Percentiles rank a stretch among this genome's conserved stretches.
These are phyloP conservation scores for Coniella vitis DNA, from an alignment of 2,329 filamentous ascomycete genomes.

Conservation along the genomic window DNA sequence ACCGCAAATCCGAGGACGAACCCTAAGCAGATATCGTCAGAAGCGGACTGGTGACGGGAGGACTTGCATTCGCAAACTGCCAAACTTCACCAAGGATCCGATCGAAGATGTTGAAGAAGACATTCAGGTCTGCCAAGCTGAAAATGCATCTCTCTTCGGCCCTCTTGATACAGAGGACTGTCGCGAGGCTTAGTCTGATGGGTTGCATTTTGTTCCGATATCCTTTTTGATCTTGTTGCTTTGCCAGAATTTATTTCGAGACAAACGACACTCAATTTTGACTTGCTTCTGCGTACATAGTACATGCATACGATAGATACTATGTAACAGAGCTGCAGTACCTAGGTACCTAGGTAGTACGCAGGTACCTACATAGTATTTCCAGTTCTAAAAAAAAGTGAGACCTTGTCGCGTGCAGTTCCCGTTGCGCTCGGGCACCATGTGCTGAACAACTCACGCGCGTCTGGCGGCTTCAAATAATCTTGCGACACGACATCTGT, in stretches of 20 bases:
- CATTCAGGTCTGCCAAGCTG: neutral
- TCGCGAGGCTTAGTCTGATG: neutral
- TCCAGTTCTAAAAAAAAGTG: neutral
- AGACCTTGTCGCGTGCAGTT: neutral
- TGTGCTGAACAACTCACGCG: neutral
- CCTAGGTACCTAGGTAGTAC: too few species aligned
- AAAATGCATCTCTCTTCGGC: constrained; percentile 20
- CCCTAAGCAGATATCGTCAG: constrained; percentile 2
- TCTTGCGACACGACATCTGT: neutral
- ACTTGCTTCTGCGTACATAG: neutral
- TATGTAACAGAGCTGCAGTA: too few species aligned
- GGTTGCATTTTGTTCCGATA: neutral
- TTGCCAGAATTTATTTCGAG: neutral
- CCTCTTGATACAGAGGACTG: constrained; percentile 19
- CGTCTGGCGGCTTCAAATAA: constrained; percentile 1
- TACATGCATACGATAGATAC: too few species aligned
- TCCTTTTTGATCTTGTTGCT: neutral
- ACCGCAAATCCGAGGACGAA: constrained; percentile 6
- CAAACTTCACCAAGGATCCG: constrained; percentile 24
- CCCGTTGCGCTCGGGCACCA: neutral
- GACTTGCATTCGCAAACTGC: constrained; percentile 24
- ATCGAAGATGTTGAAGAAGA: constrained; percentile 26
- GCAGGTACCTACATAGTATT: too few species aligned
- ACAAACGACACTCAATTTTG: neutral
- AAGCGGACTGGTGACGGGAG: constrained; percentile 18